phyloP scores from a whole-genome alignment of 768 basidiomycete genomes.

The Phylloporus sp. region DNA sequence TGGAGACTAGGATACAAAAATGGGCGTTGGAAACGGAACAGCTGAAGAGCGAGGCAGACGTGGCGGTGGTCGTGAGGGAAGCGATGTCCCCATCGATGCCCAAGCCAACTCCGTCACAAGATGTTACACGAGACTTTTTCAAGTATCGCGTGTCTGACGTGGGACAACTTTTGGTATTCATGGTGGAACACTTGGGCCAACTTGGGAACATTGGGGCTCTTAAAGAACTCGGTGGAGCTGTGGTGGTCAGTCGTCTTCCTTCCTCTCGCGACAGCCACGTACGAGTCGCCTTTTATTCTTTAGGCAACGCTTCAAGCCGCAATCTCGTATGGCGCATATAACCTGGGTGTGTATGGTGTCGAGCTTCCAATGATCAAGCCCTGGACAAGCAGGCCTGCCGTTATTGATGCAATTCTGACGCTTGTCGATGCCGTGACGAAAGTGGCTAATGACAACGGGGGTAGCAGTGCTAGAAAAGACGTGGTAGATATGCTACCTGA shows the following conservation, averaged over 20 bases:
- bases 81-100: slow-evolving; percentile 41
- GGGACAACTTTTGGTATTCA: slow-evolving; percentile 60
- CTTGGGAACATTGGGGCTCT: slow-evolving; percentile 21
- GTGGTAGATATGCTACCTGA: slow-evolving; percentile 56
- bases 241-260: slow-evolving; percentile 48
- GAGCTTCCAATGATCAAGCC: slow-evolving; percentile 63
- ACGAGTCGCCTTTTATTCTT: neutral
- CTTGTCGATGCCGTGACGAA: slow-evolving; percentile 65
- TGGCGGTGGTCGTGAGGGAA: slow-evolving; percentile 43
- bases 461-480: slow-evolving; percentile 26
- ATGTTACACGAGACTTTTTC: slow-evolving; percentile 83
- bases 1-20: slow-evolving; percentile 61
- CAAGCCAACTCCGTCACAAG: slow-evolving; percentile 55
- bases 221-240: slow-evolving; percentile 41
- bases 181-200: slow-evolving; percentile 33
- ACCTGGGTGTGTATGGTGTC: slow-evolving; percentile 73
- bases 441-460: slow-evolving; percentile 14
- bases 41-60: slow-evolving; percentile 49
- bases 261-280: neutral
- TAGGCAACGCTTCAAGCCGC: slow-evolving; percentile 73
- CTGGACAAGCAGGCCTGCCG: slow-evolving; percentile 72
- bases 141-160: slow-evolving; percentile 60
- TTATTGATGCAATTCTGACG: slow-evolving; percentile 64
- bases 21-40: slow-evolving; percentile 60
- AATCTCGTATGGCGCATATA: slow-evolving; percentile 67